Evolutionary conservation across 1,284 basidiomycete species (phyloP).

Genomic region (Rhodotorula sp.): DNA sequence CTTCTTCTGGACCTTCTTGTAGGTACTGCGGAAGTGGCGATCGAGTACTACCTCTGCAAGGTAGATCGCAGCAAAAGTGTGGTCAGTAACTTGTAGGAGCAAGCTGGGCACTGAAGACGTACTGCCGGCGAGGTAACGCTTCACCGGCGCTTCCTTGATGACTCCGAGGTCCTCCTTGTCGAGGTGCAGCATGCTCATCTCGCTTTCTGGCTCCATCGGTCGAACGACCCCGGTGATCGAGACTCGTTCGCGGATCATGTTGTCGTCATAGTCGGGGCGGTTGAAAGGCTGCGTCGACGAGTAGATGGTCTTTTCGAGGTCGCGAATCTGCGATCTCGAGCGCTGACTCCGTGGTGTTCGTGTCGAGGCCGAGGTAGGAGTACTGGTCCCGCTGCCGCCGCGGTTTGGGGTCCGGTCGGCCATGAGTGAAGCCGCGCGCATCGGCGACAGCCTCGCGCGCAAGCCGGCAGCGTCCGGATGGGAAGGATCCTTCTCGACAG

Average conservation of each 20-base stretch:
- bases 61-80: not conserved
- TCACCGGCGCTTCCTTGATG: conserved; percentile 60
- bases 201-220: conserved; percentile 68
- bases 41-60: conserved; percentile 57
- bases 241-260: conserved; percentile 85
- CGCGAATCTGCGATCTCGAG: not conserved
- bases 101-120: too few species aligned
- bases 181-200: conserved; percentile 66
- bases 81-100: too few species aligned
- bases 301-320: conserved; percentile 44
- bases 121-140: conserved; percentile 63
- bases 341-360: not conserved
- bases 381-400: not conserved
- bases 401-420: not conserved
- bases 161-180: conserved; percentile 59
- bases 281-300: conserved; percentile 39
- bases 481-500: conserved; percentile 17
- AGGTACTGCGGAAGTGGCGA: conserved; percentile 61
- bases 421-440: not conserved
- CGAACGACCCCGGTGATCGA: conserved; percentile 73
- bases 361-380: not conserved
- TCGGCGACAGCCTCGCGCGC: not conserved
- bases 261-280: conserved; percentile 47
- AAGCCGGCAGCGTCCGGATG: conserved; percentile 6
- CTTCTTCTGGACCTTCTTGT: conserved; percentile 44